These are phyloP conservation scores for Kondoa subrosea DNA, from an alignment of 768 basidiomycete species.

Conservation along the genomic window DNA sequence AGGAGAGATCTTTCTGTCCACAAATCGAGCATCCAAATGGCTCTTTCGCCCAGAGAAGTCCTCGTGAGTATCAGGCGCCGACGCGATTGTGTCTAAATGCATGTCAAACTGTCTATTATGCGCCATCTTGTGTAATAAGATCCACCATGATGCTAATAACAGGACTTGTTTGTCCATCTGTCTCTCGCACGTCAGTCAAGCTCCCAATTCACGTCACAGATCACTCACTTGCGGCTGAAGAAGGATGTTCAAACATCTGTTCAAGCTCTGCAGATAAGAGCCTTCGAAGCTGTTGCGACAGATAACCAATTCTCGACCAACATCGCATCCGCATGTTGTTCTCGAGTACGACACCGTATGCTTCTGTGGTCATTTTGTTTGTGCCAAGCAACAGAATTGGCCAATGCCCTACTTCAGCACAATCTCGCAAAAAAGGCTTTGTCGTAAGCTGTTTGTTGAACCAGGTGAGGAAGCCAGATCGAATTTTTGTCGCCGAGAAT, in stretches of 20 bases:
- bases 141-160: not conserved
- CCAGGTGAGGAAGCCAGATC: slow-evolving; percentile 61
- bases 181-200: too few species aligned
- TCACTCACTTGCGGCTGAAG: not conserved
- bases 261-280: slow-evolving; percentile 54
- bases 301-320: slow-evolving; percentile 51
- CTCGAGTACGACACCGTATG: slow-evolving; percentile 58
- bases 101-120: not conserved
- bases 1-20: slow-evolving; percentile 54
- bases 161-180: not conserved
- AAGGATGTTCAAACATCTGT: slow-evolving; percentile 47
- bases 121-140: not conserved
- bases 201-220: too few species aligned
- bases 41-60: not conserved
- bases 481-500: slow-evolving; percentile 57
- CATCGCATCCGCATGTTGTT: slow-evolving; percentile 36
- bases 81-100: not conserved
- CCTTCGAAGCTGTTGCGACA: slow-evolving; percentile 68
- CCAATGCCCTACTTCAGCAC: slow-evolving; percentile 63
- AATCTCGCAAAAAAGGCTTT: slow-evolving; percentile 66
- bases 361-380: slow-evolving; percentile 58
- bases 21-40: slow-evolving; percentile 44
- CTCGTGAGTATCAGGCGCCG: not conserved
- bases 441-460: slow-evolving; percentile 66
- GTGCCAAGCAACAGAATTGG: slow-evolving; percentile 61